Base-by-base conservation (phyloP, 371 early-diverging fungal species). In the Dichotomocladium elegans region DNA sequence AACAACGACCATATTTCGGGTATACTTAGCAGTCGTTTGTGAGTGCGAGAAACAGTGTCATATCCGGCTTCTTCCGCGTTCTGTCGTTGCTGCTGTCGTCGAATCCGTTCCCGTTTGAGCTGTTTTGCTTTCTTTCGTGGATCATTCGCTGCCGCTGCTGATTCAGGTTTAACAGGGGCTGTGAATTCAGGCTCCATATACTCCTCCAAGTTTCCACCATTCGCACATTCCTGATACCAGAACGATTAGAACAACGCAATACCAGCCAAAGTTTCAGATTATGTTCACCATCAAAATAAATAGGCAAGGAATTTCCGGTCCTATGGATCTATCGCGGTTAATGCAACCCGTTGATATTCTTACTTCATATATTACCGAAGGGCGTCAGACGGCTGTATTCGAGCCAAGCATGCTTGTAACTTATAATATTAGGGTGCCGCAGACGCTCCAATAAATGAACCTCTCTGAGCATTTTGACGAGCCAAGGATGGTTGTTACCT, bases 201-300 rank as follows among this genome's bases (percentile, higher is more conserved):
- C 51, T 97, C 96, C 64, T 97, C 95, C 28, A 98, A 76, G 58
- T 92, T 96, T 3, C 98, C 96, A 19, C 95, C 98, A 57, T 95
- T 95, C 10, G 98, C 98, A 42, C 89, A 88, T 63, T 96, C 96
- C 68, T 67, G 27, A 24, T 29, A 5, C 3, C 24, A 2, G 15
- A 11, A 22, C 24, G 6, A 30, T 41, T 12, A 26, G 26, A 17
- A 42, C 12, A 51, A 25, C 17, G 21, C 17, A 17, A 26, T 11
- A n/a, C 0, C 14, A 8, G 14, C 8, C 21, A 17, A n/a, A 9
- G n/a, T 8, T 7, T 21, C 3, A 41, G 31, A 3, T 8, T 43
- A 17, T 7, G 12, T n/a, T 41, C 50, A 67, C 68, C 98, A 98
- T 98, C 6, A 98, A 70, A 27, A 98, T 95, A 60, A 96, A 98